A percentile compares a stretch with the other conserved stretches of the same genome.
Conservation (phyloP, 805 yeast species). For the Candida chauliodis region DNA sequence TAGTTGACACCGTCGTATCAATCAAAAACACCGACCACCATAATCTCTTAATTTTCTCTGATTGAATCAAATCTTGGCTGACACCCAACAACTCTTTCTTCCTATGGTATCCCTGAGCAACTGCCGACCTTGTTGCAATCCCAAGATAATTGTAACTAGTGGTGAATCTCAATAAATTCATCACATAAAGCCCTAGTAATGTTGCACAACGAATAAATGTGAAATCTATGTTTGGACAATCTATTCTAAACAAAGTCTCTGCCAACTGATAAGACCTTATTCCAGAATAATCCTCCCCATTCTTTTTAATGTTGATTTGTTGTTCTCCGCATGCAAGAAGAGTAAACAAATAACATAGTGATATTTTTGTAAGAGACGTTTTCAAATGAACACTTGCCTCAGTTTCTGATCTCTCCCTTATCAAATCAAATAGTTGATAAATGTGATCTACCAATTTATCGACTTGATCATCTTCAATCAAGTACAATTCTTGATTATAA, state of each 20-base stretch:
- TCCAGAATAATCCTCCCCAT: conserved; percentile 23
- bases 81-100: neutral
- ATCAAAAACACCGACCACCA: conserved; percentile 43
- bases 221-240: conserved; percentile 26
- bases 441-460: conserved; percentile 13
- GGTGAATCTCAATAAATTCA: conserved; percentile 34
- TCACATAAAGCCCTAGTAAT: conserved; percentile 32
- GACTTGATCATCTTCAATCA: conserved; percentile 24
- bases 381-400: neutral
- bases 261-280: conserved; percentile 31
- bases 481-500: conserved; percentile 34
- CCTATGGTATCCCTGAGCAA: conserved; percentile 36
- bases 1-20: conserved; percentile 39
- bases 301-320: conserved; percentile 12
- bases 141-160: conserved; percentile 39
- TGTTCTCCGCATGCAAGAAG: conserved; percentile 40
- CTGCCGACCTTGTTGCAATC: conserved; percentile 36
- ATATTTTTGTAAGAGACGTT: conserved; percentile 3
- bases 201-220: conserved; percentile 35
- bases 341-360: conserved; percentile 29
- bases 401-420: conserved; percentile 1
- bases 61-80: neutral
- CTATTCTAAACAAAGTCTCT: conserved; percentile 27
- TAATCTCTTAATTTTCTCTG: conserved; percentile 32
- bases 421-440: conserved; percentile 12